Conservation (phyloP, 2,329 filamentous ascomycete genomes). For the Penicillium vulpinum region DNA sequence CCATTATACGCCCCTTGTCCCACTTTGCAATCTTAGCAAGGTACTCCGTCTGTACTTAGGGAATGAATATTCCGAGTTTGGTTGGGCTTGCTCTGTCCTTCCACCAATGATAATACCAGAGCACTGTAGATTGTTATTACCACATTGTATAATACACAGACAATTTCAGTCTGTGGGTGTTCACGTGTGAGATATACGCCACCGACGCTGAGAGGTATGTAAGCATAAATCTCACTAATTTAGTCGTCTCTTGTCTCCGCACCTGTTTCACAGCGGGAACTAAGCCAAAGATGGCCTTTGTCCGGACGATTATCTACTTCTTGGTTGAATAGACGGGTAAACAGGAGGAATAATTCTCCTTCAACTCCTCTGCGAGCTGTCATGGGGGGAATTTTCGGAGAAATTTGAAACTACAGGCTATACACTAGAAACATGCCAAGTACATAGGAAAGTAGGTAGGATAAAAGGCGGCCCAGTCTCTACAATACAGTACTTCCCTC, state of each 20-base stretch:
- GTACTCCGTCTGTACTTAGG: background rate
- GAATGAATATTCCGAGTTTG: background rate
- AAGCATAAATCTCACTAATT: background rate
- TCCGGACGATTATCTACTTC: constrained; percentile 1
- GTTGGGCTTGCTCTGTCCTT: background rate
- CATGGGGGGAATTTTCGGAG: background rate
- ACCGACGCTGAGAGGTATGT: background rate
- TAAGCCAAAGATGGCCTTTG: constrained; percentile 4
- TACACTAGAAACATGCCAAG: background rate
- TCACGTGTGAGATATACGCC: background rate
- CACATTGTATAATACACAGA: too few relatives aligned
- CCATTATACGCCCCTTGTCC: background rate
- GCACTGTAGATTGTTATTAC: background rate
- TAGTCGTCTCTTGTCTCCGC: background rate
- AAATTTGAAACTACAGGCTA: background rate
- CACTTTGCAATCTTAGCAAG: background rate
- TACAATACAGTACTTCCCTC: background rate
- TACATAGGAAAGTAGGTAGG: background rate
- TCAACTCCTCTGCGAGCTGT: background rate
- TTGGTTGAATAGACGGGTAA: background rate
- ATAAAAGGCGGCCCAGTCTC: background rate
- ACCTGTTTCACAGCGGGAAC: constrained; percentile 7
- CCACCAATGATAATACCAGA: background rate
- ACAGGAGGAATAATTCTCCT: background rate
- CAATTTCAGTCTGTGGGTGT: background rate